A percentile compares a stretch with the other conserved stretches of the same genome.
These are phyloP conservation scores for Lyophyllum shimeji DNA, from an alignment of 768 basidiomycete species.

Conservation along the genomic window DNA sequence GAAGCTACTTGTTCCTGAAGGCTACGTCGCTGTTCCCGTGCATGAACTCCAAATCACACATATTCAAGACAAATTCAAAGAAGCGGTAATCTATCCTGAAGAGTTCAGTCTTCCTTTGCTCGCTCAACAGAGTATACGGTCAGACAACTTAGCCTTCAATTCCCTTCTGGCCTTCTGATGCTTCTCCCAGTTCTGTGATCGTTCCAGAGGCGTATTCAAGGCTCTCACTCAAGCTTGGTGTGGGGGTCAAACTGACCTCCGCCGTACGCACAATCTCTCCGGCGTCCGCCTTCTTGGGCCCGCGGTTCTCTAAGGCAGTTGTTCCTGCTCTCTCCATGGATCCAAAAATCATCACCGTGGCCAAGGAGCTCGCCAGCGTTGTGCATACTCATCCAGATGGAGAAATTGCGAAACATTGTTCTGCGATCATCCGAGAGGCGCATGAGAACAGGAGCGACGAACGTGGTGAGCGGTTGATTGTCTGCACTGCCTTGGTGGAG, in stretches of 20 bases:
- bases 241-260: slow-evolving; percentile 58
- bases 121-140: slow-evolving; percentile 59
- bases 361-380: slow-evolving; percentile 54
- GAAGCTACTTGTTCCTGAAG: slow-evolving; percentile 30
- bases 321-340: slow-evolving; percentile 51
- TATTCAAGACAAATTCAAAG: slow-evolving; percentile 49
- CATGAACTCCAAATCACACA: slow-evolving; percentile 56
- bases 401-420: slow-evolving; percentile 54
- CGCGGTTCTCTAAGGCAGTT: slow-evolving; percentile 52
- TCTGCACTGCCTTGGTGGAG: slow-evolving; percentile 58
- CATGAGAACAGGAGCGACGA: slow-evolving; percentile 49
- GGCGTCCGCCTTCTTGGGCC: slow-evolving; percentile 54
- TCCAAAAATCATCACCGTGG: slow-evolving; percentile 48
- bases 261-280: slow-evolving; percentile 62
- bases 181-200: slow-evolving; percentile 43
- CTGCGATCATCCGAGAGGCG: slow-evolving; percentile 52
- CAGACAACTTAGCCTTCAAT: background rate
- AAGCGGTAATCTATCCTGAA: slow-evolving; percentile 41
- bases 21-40: slow-evolving; percentile 45
- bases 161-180: background rate
- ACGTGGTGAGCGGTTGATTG: slow-evolving; percentile 49
- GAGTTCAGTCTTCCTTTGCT: slow-evolving; percentile 41
- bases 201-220: slow-evolving; percentile 44
- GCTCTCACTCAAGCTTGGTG: slow-evolving; percentile 52
- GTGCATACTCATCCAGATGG: slow-evolving; percentile 46